phyloP scores from a whole-genome alignment of 2,329 filamentous ascomycete species.

The Beauveria australis region DNA sequence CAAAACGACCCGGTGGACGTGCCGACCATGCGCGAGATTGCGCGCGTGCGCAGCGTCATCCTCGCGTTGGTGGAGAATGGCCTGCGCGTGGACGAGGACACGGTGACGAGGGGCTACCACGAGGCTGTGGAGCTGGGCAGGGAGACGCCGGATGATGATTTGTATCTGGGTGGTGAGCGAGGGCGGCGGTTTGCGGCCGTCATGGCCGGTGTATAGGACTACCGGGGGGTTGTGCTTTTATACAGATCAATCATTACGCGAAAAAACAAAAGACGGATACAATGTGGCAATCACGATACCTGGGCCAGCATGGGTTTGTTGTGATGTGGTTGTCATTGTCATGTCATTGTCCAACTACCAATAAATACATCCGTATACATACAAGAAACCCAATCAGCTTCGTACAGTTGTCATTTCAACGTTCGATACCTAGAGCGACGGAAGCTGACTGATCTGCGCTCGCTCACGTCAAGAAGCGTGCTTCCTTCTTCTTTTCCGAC shows the following conservation, averaged over 20 bases:
- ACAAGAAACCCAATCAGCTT: neutral
- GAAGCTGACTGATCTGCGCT: neutral
- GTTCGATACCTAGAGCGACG: neutral
- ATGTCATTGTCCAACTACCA: neutral
- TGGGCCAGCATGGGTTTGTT: neutral
- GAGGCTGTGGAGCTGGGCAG: constrained; percentile 69
- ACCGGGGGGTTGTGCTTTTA: neutral
- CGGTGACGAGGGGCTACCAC: constrained; percentile 73
- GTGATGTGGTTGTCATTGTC: neutral
- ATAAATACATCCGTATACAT: neutral
- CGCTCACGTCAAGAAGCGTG: neutral
- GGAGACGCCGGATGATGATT: constrained; percentile 48
- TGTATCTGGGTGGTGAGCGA: constrained; percentile 52
- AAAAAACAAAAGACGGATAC: neutral
- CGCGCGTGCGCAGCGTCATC: constrained; percentile 72
- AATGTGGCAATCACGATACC: neutral
- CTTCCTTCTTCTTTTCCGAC: no score
- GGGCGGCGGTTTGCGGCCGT: constrained; percentile 42
- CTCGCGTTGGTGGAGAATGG: constrained; percentile 74
- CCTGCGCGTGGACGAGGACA: constrained; percentile 82
- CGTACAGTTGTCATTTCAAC: neutral
- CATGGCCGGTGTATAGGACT: constrained; percentile 18
- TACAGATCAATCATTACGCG: neutral
- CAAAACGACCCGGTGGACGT: constrained; percentile 81
- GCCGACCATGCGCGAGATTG: constrained; percentile 79